Evolutionary conservation across 352 stramenopile genomes (phyloP).

Genomic region (Phytophthora tentaculata): DNA sequence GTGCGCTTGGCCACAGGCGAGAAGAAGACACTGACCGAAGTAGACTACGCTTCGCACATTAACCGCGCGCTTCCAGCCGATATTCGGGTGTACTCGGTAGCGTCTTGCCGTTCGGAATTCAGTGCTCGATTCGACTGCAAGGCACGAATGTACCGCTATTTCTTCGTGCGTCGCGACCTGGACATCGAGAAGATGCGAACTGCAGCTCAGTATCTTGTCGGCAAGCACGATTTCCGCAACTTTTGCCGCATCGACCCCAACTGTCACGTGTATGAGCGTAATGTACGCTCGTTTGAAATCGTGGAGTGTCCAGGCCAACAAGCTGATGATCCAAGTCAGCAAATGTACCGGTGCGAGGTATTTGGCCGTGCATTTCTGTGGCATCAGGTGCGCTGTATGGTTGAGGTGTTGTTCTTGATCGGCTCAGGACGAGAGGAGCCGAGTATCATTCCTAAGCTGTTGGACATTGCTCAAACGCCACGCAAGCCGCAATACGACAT

Average conservation of each 20-base stretch:
- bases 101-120: slow-evolving; percentile 86
- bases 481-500: slow-evolving; percentile 95
- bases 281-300: slow-evolving; percentile 83
- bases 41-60: slow-evolving; percentile 96
- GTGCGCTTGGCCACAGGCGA: slow-evolving; percentile 60
- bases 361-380: slow-evolving; percentile 97
- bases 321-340: slow-evolving; percentile 46
- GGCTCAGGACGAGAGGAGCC: slow-evolving; percentile 93
- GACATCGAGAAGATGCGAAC: slow-evolving; percentile 89
- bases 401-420: slow-evolving; percentile 96
- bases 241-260: slow-evolving; percentile 99
- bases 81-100: slow-evolving; percentile 87
- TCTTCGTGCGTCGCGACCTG: slow-evolving; percentile 88
- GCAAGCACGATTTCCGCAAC: slow-evolving; percentile 98
- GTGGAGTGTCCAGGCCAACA: slow-evolving; percentile 62
- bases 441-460: slow-evolving; percentile 85
- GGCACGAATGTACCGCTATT: slow-evolving; percentile 98
- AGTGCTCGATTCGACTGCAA: slow-evolving; percentile 95
- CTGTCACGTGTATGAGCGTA: slow-evolving; percentile 95
- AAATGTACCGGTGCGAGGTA: slow-evolving; percentile 81
- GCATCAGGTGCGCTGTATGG: slow-evolving; percentile 99
- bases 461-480: slow-evolving; percentile 92
- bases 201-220: slow-evolving; percentile 90
- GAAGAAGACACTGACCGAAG: slow-evolving; percentile 86
- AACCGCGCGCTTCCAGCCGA: slow-evolving; percentile 95